Base-by-base conservation (phyloP, 1,284 basidiomycete genomes). In the Marasmius oreades region DNA sequence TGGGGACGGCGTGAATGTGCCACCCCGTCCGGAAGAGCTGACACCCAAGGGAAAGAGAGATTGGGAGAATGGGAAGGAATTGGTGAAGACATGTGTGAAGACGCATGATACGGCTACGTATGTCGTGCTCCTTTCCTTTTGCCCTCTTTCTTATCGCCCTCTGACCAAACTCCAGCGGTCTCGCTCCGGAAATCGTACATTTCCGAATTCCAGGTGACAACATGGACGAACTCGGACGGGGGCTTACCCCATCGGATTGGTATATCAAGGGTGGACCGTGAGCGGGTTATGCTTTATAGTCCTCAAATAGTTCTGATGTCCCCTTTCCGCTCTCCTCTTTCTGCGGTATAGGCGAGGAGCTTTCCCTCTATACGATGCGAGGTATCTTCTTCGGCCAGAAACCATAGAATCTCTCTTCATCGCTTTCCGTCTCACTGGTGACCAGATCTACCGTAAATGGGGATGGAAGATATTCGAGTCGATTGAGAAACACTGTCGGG, bases 301-400 rank as follows among this genome's bases (percentile, higher is more conserved):
- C 10, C 10, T 31, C 28, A 31, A 5, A 61, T 59, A n/a, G 72
- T 65, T 16, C 43, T 31, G 59, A 76, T 33, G 26, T 26, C 18
- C 26, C 46, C 26, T 22, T 23, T 24, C 23, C 20, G 5, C 22
- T 64, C 11, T 50, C 44, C 14, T 36, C 42, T 51, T 23, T 34
- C 50, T 39, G 7, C 37, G 23, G 20, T 16, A 44, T 50, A 86
- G 83, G 26, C 77, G 77, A 4, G 79, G 78, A 24, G 74, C 68
- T 50, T 67, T 70, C 37, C 71, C 85, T 55, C 72, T 83, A 59
- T 77, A 93, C 77, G 94, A 97, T 64, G 92, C 93, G 11, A 84
- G 93, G 55, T 97, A 98, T 69, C 96, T 97, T 61, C 82, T 96
- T 14, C 79, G 92, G 2, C 90, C 89, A 5, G 90, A 93, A 68